Conservation (phyloP, 805 yeast species). For the Hanseniaspora vineae region DNA sequence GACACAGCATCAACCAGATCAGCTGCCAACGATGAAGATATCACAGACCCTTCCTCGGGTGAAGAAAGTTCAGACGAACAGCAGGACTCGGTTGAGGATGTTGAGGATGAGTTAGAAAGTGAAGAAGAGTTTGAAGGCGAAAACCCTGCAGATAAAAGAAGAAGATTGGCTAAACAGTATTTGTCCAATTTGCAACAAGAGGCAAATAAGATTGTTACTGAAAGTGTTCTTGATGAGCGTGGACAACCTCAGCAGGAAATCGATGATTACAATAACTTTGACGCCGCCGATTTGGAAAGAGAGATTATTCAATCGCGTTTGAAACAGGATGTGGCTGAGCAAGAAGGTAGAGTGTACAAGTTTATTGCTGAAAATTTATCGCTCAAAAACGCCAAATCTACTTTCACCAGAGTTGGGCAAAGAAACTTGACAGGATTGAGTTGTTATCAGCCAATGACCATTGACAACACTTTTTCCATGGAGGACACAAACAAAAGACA, state of each 20-base stretch:
- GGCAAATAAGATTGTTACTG: slow-evolving; percentile 28
- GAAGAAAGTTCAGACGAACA: slow-evolving; percentile 34
- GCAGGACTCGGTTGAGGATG: slow-evolving; percentile 25
- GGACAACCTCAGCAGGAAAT: slow-evolving; percentile 9
- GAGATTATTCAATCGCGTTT: slow-evolving; percentile 74
- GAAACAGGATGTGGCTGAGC: slow-evolving; percentile 80
- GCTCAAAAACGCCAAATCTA: slow-evolving; percentile 27
- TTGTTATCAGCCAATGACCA: slow-evolving; percentile 23
- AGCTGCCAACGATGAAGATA: slow-evolving; percentile 36
- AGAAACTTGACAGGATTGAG: slow-evolving; percentile 36
- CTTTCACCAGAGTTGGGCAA: slow-evolving; percentile 46
- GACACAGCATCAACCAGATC: slow-evolving; percentile 5
- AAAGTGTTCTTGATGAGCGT: slow-evolving; percentile 6
- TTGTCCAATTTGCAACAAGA: slow-evolving; percentile 63
- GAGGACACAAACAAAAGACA: slow-evolving; percentile 32
- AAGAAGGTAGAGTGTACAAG: slow-evolving; percentile 71
- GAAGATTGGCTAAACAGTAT: slow-evolving; percentile 89
- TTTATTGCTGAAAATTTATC: slow-evolving; percentile 41
- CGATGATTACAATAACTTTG: slow-evolving; percentile 42
- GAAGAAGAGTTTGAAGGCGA: slow-evolving; percentile 68
- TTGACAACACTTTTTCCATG: slow-evolving; percentile 2
- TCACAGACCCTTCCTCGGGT: slow-evolving; percentile 36
- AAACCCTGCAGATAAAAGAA: slow-evolving; percentile 82
- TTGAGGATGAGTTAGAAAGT: slow-evolving; percentile 35
- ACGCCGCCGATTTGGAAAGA: slow-evolving; percentile 82